A percentile compares a stretch with the other conserved stretches of the same genome.
phyloP scores from a whole-genome alignment of 1,284 basidiomycete species.

The Bondarzewia mesenterica region DNA sequence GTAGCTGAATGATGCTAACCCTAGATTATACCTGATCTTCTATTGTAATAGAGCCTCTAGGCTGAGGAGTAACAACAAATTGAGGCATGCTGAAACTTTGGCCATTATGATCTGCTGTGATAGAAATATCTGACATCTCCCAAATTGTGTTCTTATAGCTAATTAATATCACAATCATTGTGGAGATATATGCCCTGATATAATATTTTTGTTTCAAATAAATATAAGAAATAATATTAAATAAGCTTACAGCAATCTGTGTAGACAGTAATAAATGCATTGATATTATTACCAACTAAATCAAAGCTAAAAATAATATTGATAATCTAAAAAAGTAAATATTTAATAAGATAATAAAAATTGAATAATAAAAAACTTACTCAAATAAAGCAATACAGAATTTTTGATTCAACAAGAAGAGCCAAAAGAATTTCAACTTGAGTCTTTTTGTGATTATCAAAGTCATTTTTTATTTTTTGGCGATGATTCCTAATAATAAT shows the following conservation, averaged over 20 bases:
- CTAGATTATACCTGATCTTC: no score
- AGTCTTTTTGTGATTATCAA: background rate
- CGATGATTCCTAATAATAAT: background rate
- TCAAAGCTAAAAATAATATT: no score
- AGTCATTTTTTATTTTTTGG: background rate
- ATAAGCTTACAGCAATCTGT: background rate
- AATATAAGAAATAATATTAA: background rate
- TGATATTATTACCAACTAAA: background rate
- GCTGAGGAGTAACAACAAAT: no score
- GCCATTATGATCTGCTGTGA: background rate
- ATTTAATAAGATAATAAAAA: background rate
- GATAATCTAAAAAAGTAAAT: no score
- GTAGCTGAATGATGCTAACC: no score
- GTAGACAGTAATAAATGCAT: background rate
- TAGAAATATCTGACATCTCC: slow-evolving; percentile 18
- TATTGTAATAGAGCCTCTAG: no score
- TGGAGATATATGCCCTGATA: background rate
- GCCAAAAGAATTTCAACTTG: background rate
- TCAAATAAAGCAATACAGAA: background rate
- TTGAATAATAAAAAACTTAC: background rate
- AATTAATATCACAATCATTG: background rate
- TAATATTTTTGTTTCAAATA: background rate
- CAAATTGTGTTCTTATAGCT: background rate
- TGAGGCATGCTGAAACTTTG: no score
- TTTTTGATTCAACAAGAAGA: background rate